These are phyloP conservation scores for Arachnopeziza araneosa DNA, from an alignment of 2,329 filamentous ascomycete species.

Conservation along the genomic window DNA sequence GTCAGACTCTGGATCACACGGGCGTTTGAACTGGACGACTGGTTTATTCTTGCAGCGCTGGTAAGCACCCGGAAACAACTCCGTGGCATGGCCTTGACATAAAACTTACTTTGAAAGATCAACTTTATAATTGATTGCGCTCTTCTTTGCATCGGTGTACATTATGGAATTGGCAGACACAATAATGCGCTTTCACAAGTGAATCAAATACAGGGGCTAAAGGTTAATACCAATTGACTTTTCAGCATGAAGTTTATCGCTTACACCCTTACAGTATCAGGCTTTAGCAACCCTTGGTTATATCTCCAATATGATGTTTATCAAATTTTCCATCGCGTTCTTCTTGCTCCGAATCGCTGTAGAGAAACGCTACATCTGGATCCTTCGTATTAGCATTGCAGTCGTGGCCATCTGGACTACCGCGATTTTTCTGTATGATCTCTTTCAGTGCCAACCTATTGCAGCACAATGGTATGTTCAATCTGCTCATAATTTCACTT, in stretches of 20 bases:
- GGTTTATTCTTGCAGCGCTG: conserved; percentile 15
- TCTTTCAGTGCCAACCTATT: conserved; percentile 20
- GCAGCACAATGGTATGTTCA: conserved; percentile 41
- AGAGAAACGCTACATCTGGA: conserved; percentile 42
- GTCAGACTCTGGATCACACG: conserved; percentile 14
- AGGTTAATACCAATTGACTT: conserved; percentile 1
- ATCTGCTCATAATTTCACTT: not conserved
- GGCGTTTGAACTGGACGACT: conserved; percentile 17
- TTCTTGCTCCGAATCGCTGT: conserved; percentile 47
- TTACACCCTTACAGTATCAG: conserved; percentile 37
- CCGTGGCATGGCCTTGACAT: not conserved
- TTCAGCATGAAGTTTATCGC: not conserved
- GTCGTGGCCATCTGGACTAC: conserved; percentile 45
- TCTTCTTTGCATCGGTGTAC: conserved; percentile 12
- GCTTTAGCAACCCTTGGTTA: conserved; percentile 27
- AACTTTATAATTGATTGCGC: conserved; percentile 11
- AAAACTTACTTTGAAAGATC: not conserved
- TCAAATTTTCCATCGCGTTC: conserved; percentile 27
- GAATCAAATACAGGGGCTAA: conserved; percentile 12
- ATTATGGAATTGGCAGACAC: conserved; percentile 19
- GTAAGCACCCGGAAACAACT: conserved; percentile 1
- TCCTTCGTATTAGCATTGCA: conserved; percentile 40
- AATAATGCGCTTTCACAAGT: conserved; percentile 3
- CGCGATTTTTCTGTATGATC: conserved; percentile 37
- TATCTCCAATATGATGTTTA: conserved; percentile 15